A percentile compares a stretch with the other conserved stretches of the same genome.
phyloP scores from a whole-genome alignment of 306 rosid genomes.

The Cicer cuneatum region DNA sequence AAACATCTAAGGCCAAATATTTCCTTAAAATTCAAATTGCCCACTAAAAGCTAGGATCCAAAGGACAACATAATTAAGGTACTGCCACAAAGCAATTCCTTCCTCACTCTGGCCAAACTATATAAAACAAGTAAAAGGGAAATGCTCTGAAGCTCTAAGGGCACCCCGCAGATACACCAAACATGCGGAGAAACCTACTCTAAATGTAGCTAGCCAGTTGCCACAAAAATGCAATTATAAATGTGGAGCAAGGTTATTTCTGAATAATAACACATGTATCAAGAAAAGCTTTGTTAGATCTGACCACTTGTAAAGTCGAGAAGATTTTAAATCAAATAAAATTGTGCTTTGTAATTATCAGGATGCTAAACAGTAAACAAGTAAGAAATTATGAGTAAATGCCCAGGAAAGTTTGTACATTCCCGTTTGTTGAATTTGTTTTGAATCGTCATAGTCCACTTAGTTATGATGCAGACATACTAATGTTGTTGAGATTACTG shows the following conservation, averaged over 20 bases:
- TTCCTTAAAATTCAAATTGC: constrained; percentile 3
- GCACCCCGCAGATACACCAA: background rate
- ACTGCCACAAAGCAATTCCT: background rate
- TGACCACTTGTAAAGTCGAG: background rate
- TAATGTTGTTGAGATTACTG: constrained; percentile 4
- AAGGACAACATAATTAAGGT: background rate
- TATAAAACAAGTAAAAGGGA: background rate
- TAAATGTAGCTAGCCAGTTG: background rate
- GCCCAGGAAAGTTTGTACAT: background rate
- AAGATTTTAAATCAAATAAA: background rate
- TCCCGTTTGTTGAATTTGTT: background rate
- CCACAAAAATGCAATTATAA: background rate
- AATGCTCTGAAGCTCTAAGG: background rate
- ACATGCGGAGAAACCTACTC: background rate
- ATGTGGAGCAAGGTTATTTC: background rate
- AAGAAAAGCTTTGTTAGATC: background rate
- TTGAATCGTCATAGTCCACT: background rate
- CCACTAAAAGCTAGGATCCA: constrained; percentile 11
- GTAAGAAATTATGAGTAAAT: background rate
- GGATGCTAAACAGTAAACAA: background rate
- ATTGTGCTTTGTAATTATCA: background rate
- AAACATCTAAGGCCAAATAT: background rate
- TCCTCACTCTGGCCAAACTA: background rate
- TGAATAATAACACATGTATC: background rate
- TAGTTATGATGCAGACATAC: background rate